Base-by-base conservation (phyloP, 257 asterid species). In the Lavandula angustifolia region DNA sequence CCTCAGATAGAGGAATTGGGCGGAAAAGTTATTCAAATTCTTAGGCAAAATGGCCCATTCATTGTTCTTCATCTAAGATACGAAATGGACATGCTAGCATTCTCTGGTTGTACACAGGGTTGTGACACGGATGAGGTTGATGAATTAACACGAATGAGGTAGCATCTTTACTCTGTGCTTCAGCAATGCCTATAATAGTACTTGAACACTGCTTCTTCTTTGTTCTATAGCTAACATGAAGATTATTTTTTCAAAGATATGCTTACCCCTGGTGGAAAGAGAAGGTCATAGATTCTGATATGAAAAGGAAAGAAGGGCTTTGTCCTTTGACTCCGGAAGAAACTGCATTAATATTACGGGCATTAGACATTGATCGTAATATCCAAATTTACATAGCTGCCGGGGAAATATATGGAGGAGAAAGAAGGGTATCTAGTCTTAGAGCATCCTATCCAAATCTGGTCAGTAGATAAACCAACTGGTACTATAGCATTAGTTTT, bases 251-350 rank as follows among this genome's bases (percentile, higher is more conserved):
- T 6, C n/a, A 22, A 43, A 94, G 99, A 73, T 87, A 90, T 78
- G 96, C 95, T n/a, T 87, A 90, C 76, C 99, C 97, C 0, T 94
- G 99, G 99, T 94, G 99, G 99, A 94, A 90, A 72, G 99, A 94
- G 81, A 94, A 94, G 81, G 54, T 87, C 62, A 87, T 94, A 34
- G 85, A 94, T 75, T 94, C 99, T 12, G 92, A 86, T 65, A 73
- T 76, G 85, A 94, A 90, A 81, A 86, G 99, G 81, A 90, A 77
- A 80, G 99, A 90, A 50, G 99, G 99, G 41, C 73, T 84, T 34
- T 94, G 99, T 33, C 99, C 99, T 29, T 80, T 90, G 79, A 94
- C 99, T 27, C 99, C 99, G 1, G 99, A 94, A 69, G 99, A 94
- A 86, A 94, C 99, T 70, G 89, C 96, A 27, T 80, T 94, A 38